These are phyloP conservation scores for Stemphylium beticola DNA, from an alignment of 2,329 filamentous ascomycete genomes.

Conservation along the genomic window DNA sequence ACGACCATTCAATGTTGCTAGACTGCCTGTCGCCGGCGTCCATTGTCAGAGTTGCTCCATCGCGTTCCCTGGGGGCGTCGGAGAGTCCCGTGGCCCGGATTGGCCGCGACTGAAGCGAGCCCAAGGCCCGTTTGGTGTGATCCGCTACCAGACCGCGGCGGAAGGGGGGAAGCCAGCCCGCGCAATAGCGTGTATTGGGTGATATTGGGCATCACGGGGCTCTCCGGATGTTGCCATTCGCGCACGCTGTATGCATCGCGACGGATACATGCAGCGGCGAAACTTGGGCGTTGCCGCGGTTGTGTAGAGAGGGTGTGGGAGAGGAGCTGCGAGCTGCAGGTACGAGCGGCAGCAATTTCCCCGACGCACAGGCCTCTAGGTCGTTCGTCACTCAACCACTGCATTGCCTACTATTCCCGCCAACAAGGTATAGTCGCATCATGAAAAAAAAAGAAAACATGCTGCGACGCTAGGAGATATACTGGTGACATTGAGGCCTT, in stretches of 20 bases:
- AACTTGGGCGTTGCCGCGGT: neutral
- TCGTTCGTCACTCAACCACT: neutral
- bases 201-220: neutral
- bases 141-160: slow-evolving; percentile 3
- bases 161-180: neutral
- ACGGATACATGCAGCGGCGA: neutral
- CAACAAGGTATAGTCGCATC: no score
- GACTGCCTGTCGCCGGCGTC: neutral
- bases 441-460: no score
- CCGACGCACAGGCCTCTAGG: slow-evolving; percentile 12
- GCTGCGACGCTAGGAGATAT: neutral
- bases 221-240: slow-evolving; percentile 1
- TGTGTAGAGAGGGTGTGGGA: neutral
- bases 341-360: slow-evolving; percentile 9
- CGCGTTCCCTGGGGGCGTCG: neutral
- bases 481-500: neutral
- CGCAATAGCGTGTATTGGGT: neutral
- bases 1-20: neutral
- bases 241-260: neutral
- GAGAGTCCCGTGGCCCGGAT: neutral
- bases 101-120: neutral
- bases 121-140: slow-evolving; percentile 2
- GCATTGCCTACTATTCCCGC: no score
- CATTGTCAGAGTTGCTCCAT: neutral
- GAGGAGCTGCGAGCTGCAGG: slow-evolving; percentile 3